phyloP scores from a whole-genome alignment of 352 stramenopile species.

The Elongisporangium senticosum region DNA sequence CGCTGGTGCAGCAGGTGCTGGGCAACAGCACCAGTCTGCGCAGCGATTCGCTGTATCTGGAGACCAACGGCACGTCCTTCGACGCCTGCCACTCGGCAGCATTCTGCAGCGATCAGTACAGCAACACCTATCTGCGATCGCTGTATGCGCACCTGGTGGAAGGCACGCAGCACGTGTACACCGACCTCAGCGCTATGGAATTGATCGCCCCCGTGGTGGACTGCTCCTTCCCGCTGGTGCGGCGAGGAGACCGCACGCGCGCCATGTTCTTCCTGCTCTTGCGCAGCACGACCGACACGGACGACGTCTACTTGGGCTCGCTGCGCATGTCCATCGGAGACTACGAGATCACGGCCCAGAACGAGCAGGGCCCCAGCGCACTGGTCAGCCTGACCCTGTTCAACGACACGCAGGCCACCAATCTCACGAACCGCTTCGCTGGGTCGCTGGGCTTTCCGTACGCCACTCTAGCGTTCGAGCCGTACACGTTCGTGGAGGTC shows the following conservation, averaged over 20 bases:
- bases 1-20: constrained; percentile 19
- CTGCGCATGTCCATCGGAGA: constrained; percentile 6
- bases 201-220: constrained; percentile 1
- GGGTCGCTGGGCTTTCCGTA: not conserved
- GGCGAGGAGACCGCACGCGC: constrained; percentile 1
- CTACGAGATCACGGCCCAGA: constrained; percentile 5
- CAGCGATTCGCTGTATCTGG: constrained; percentile 24
- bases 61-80: constrained; percentile 15
- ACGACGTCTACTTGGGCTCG: constrained; percentile 2
- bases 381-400: constrained; percentile 7
- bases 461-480: not conserved
- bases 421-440: not conserved
- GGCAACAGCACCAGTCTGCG: constrained; percentile 20
- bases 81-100: constrained; percentile 8
- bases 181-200: not conserved
- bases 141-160: constrained; percentile 11
- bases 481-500: not conserved
- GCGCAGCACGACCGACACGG: not conserved
- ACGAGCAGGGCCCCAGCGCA: constrained; percentile 4
- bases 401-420: constrained; percentile 8
- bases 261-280: constrained; percentile 4
- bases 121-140: constrained; percentile 7
- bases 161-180: not conserved
- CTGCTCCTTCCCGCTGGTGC: not conserved
- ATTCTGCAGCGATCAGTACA: constrained; percentile 22